phyloP scores from a whole-genome alignment of 371 early-diverging fungal genomes.

The Entomophthora muscae region DNA sequence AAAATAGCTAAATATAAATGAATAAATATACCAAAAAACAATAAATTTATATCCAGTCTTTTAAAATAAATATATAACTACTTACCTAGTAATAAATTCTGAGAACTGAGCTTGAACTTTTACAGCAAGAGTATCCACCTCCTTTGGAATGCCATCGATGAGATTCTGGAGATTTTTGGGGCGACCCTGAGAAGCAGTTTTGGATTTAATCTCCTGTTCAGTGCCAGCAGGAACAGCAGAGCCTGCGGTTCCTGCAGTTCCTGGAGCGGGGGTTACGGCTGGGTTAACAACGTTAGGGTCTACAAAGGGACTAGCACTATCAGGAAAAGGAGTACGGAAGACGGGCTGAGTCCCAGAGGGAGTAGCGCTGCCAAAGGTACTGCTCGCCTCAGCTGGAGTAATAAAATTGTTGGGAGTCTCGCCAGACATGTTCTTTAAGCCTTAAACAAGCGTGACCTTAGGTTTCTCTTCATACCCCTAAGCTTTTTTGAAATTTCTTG shows the following conservation, averaged over 20 bases:
- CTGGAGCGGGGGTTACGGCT: neutral
- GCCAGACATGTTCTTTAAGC: neutral
- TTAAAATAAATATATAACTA: no score
- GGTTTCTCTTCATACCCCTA: no score
- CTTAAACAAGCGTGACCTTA: no score
- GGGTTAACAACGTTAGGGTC: neutral
- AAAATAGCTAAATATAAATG: neutral
- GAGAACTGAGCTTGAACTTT: neutral
- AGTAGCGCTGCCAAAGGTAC: no score
- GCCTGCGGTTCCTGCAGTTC: neutral
- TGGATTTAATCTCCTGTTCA: neutral
- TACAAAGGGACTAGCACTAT: neutral
- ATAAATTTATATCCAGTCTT: no score
- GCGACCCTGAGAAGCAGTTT: neutral
- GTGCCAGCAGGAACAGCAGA: no score
- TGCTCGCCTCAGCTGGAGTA: neutral
- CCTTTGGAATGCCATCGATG: neutral
- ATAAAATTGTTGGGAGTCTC: neutral
- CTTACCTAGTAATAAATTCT: neutral
- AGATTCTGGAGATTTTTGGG: slow-evolving; percentile 2
- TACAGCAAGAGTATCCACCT: neutral
- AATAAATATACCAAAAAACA: no score
- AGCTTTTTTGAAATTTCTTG: no score
- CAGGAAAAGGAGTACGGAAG: neutral
- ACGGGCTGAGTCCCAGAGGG: neutral